Evolutionary conservation across 2,329 filamentous ascomycete genomes (phyloP), one percentile per base, ranked within the genome.

Genomic region (Corinectria fuckeliana): DNA sequence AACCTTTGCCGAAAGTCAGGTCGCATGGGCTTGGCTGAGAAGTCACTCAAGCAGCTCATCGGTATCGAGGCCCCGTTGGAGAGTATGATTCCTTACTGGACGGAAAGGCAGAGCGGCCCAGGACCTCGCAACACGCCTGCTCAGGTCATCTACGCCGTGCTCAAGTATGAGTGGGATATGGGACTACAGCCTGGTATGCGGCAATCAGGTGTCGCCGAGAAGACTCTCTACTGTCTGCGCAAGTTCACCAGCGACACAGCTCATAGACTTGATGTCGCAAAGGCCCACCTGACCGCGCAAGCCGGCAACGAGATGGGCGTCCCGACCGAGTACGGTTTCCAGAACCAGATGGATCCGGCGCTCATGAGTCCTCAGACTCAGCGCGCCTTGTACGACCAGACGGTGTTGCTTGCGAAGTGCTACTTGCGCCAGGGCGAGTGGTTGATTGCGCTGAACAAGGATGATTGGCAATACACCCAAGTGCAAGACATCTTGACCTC

Each of bases 1-100:
- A 99, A 98, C 70, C 86, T 99, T 5, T 99, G 96, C 77, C 91
- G 96, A 70, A 99, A 99, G 77, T 97, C 94, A 42, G 91, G 92
- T 58, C 90, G 95, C 26, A 93, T 94, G 83, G 94, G 95, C 9
- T 85, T 99, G 48, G 95, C 95, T 1, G 95, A 99, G 78, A 96
- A 97, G 78, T 96, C 93, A 10, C 81, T 99, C 52, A 93, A 95
- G 74, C 92, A 92, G 61, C 82, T 99, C n/a, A 90, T 97, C 56
- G 91, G 89, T 25, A 87, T 83, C 47, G 87, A 92, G 13, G 82
- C 85, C 18, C 81, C 84, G 30, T 80, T 90, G 18, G 85, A 90
- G 60, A 76, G 77, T 3, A 79, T 87, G 56, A 85, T 89, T 11
- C 86, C 87, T 5, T 85, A 85, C 68, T 88, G 85, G 85, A 77